Evolutionary conservation across 176 grass and related monocot species (phyloP).

Genomic region (Leersia perrieri): DNA sequence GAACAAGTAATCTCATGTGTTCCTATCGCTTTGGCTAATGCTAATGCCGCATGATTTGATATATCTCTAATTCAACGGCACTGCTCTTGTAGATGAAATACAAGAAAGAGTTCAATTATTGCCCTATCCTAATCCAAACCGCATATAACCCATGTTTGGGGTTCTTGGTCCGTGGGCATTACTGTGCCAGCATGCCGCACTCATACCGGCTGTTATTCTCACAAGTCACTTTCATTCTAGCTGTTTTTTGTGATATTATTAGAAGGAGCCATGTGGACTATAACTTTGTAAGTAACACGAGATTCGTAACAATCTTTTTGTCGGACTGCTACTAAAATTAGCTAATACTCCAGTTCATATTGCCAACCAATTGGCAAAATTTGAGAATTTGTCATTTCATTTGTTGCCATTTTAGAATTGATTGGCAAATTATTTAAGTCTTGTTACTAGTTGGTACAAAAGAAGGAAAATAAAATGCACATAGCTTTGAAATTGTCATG

Average conservation of each 20-base stretch:
- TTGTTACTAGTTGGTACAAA: not conserved
- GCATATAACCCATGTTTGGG: not conserved
- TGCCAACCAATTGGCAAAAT: not conserved
- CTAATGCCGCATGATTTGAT: not conserved
- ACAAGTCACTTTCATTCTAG: not conserved
- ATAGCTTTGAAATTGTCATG: not conserved
- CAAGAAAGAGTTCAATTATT: not conserved
- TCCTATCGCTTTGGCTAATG: not conserved
- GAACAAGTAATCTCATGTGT: not conserved
- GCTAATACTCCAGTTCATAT: not conserved
- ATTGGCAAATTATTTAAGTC: not conserved
- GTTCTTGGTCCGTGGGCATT: not conserved
- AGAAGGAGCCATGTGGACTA: not conserved
- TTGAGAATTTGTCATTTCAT: not conserved
- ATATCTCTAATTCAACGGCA: not conserved
- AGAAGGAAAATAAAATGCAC: not conserved
- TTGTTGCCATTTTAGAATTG: not conserved
- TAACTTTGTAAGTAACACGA: not conserved
- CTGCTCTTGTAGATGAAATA: not conserved
- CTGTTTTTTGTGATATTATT: not conserved
- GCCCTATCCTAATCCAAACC: not conserved
- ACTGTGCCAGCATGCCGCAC: not conserved
- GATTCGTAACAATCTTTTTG: not conserved
- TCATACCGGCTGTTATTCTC: not conserved
- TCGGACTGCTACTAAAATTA: not conserved